Base-by-base conservation (phyloP, 1,139 yeast species). In the Sugiyamaella castrensis region DNA sequence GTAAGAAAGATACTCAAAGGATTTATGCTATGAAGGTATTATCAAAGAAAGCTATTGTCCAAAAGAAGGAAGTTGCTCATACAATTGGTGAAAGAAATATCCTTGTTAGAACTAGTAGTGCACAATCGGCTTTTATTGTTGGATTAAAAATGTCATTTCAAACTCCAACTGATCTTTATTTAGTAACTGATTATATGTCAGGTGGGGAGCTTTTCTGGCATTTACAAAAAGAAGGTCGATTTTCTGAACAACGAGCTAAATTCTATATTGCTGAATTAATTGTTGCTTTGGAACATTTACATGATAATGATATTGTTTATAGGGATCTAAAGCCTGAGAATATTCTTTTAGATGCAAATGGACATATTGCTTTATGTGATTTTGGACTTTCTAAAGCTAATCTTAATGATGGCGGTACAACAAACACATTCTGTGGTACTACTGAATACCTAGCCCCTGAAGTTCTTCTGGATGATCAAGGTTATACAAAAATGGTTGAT, bases 161-260 rank as follows among this genome's bases (percentile, higher is more conserved):
- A 71, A 92, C 98, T 1, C 95, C 95, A 37, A 73, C 86, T 0
- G 98, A 92, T 68, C 75, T 92, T 56, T 92, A 89, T 65, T 75
- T 92, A 51, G 97, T 92, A 29, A 92, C 98, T 1, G 98, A 92
- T 70, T 92, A 87, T 71, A 91, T 92, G 98, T 84, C 95, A 42
- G 98, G 98, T 37, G 98, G 98, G 52, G 98, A 92, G 70, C 75
- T 92, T 57, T 92, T 92, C 67, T 91, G 96, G 96, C 98, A 92
- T 71, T 75, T 92, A 65, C 98, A 92, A 70, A 87, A 87, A 65
- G 98, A 92, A 67, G 96, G 97, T 37, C 80, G 96, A 57, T 92
- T 92, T 65, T 70, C 84, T 51, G 98, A 92, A 72, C 91, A 85
- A 50, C 77, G 98, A 53, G 97, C 98, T 46, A 89, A 87, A 71